A percentile compares a stretch with the other conserved stretches of the same genome.
Conservation (phyloP, 225 moss, liverwort and hornwort species). For the Sphagnum contortum region DNA sequence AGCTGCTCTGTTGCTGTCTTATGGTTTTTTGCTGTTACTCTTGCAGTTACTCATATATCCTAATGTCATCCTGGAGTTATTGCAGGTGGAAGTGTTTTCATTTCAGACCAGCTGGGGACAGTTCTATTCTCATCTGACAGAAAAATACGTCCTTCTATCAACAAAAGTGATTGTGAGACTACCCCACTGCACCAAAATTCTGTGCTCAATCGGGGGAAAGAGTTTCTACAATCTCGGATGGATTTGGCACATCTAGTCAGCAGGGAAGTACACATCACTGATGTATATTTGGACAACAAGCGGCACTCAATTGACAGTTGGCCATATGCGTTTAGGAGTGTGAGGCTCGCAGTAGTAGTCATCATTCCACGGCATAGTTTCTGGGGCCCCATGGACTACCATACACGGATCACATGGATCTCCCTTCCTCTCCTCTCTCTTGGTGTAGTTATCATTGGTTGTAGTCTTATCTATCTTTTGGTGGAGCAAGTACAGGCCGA, state of each 20-base stretch:
- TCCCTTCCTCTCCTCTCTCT: slow-evolving; percentile 7
- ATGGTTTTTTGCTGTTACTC: too few relatives aligned
- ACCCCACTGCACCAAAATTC: too few relatives aligned
- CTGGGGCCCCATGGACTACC: slow-evolving; percentile 11
- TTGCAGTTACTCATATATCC: too few relatives aligned
- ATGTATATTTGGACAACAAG: slow-evolving; percentile 9
- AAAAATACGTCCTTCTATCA: slow-evolving; percentile 6
- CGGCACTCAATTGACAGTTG: slow-evolving; percentile 16
- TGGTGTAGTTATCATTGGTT: slow-evolving; percentile 25
- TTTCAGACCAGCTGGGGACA: slow-evolving; percentile 19
- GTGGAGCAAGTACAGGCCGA: slow-evolving; percentile 67
- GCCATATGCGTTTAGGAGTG: slow-evolving; percentile 14
- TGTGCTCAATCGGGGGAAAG: too few relatives aligned
- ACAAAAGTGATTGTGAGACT: neutral
- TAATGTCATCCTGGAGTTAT: slow-evolving; percentile 1
- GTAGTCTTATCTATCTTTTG: slow-evolving; percentile 55
- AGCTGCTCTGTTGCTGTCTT: neutral
- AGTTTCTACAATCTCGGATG: neutral
- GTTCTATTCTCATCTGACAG: slow-evolving; percentile 15
- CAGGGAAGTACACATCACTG: slow-evolving; percentile 10
- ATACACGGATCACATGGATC: slow-evolving; percentile 4
- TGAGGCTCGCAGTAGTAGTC: slow-evolving; percentile 19
- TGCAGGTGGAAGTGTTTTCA: slow-evolving; percentile 21
- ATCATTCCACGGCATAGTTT: slow-evolving; percentile 11
- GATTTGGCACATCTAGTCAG: slow-evolving; percentile 10